A percentile compares a stretch with the other conserved stretches of the same genome.
These are phyloP conservation scores for Sarcocystis neurona DNA, from an alignment of 169 alveolate genomes.

Conservation along the genomic window DNA sequence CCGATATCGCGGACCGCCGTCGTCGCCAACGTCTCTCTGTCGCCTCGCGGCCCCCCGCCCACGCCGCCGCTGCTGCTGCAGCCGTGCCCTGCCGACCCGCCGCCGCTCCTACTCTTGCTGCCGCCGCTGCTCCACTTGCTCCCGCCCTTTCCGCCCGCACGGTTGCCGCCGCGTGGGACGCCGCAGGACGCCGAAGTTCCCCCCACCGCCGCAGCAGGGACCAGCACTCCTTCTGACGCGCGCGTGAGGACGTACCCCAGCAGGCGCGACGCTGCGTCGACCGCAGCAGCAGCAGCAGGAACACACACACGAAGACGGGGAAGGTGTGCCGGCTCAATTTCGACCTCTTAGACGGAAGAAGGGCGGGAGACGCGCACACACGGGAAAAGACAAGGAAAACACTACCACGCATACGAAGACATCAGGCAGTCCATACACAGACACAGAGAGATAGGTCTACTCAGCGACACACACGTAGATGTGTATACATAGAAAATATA, in stretches of 20 bases:
- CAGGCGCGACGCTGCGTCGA: conserved; percentile 20
- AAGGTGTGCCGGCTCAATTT: too few relatives aligned
- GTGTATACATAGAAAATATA: too few relatives aligned
- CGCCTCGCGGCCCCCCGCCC: not conserved
- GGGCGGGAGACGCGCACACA: too few relatives aligned
- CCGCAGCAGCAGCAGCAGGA: too few relatives aligned
- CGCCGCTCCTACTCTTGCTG: not conserved
- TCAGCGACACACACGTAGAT: too few relatives aligned
- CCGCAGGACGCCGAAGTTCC: not conserved
- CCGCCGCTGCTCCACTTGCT: not conserved
- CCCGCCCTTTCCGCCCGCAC: not conserved
- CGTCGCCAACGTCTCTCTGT: not conserved
- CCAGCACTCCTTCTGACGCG: conserved; percentile 6
- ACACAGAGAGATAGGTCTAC: too few relatives aligned
- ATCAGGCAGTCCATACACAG: too few relatives aligned
- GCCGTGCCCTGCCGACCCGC: not conserved
- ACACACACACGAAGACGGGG: too few relatives aligned
- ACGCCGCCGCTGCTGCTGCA: not conserved
- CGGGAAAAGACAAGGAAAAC: too few relatives aligned
- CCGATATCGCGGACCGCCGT: not conserved
- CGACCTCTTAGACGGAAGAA: too few relatives aligned
- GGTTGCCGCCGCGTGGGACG: not conserved
- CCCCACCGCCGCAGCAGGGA: not conserved
- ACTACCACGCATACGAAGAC: too few relatives aligned
- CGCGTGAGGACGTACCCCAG: conserved; percentile 17